phyloP scores from a whole-genome alignment of 768 basidiomycete genomes.

The Cyclocybe cylindracea region DNA sequence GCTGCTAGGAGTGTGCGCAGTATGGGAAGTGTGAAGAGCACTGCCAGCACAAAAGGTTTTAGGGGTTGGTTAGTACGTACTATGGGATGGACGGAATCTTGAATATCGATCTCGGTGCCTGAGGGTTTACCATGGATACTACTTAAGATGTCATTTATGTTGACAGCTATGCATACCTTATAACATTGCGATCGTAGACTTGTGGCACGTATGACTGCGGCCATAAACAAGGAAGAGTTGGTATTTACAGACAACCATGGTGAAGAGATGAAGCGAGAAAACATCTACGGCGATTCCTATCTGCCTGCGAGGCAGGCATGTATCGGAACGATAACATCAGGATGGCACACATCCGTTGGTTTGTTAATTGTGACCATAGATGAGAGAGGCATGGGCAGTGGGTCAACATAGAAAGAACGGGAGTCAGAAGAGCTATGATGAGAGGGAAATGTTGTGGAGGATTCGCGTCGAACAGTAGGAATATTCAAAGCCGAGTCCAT shows the following conservation, averaged over 20 bases:
- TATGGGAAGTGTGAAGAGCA: constrained; percentile 43
- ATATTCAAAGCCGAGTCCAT: constrained; percentile 24
- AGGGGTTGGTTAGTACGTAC: constrained; percentile 40
- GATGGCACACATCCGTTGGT: constrained; percentile 13
- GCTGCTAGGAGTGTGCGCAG: constrained; percentile 45
- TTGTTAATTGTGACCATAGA: constrained; percentile 41
- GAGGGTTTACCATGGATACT: too few species aligned
- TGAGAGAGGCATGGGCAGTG: constrained; percentile 57
- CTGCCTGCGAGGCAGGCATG: constrained; percentile 43
- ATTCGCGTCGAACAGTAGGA: constrained; percentile 4
- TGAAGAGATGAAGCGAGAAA: not conserved
- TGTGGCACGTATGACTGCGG: too few species aligned
- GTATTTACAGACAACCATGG: not conserved
- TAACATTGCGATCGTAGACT: too few species aligned
- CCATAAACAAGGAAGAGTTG: too few species aligned
- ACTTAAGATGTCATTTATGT: too few species aligned
- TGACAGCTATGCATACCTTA: too few species aligned
- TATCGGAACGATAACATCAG: constrained; percentile 31
- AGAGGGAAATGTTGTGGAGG: not conserved
- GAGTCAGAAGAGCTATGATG: not conserved
- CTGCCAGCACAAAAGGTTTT: constrained; percentile 37
- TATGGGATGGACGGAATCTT: constrained; percentile 20
- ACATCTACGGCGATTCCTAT: constrained; percentile 18
- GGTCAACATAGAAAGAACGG: constrained; percentile 34
- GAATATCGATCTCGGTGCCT: not conserved